Base-by-base conservation (phyloP, 768 basidiomycete genomes). In the Rhizopogon rudus region DNA sequence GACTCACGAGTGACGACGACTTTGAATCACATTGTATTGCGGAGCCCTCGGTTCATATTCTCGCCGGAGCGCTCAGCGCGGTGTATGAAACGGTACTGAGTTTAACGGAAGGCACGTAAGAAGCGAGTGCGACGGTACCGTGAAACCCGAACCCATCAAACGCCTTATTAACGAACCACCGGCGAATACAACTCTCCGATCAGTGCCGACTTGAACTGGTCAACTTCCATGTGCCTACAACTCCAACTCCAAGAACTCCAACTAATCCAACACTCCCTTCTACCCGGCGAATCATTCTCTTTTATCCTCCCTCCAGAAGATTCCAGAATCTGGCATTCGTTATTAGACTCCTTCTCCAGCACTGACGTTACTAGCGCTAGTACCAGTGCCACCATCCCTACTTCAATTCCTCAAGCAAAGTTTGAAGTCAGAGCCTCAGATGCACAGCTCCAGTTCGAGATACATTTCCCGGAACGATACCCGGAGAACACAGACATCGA, bases 191-290 rank as follows among this genome's bases (percentile, higher is more conserved):
- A 33, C 8, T 33, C 16, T 40, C 39, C 39, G 39, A 33, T 33
- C 31, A 20, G 20, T 20, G 20, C 20, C 2, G 20, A 20, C 20
- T 20, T 20, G 35, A 13, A 35, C 12, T 40, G 25, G 14, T 16
- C 14, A 17, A 40, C 40, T 43, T 35, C 2, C 44, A 52, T 41
- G 33, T 31, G 40, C n/a, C 3, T 56, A 9, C 22, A 35, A 1
- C 28, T 40, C 22, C 73, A 73, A 39, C 65, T 77, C 40, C 65
- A 81, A 64, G 86, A 90, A 61, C 66, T 88, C 0, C 75, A 81
- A 44, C 70, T 90, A 40, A 77, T 91, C 25, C 72, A 69, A 53
- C 81, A 76, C 39, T 87, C 87, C 0, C 75, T 90, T 1, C 73
- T 91, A 10, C 83, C 85, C 0, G 79, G 74, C 5, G 88, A 91